Evolutionary conservation across 2,329 filamentous ascomycete genomes (phyloP).

Genomic region (Epichloe aotearoae): DNA sequence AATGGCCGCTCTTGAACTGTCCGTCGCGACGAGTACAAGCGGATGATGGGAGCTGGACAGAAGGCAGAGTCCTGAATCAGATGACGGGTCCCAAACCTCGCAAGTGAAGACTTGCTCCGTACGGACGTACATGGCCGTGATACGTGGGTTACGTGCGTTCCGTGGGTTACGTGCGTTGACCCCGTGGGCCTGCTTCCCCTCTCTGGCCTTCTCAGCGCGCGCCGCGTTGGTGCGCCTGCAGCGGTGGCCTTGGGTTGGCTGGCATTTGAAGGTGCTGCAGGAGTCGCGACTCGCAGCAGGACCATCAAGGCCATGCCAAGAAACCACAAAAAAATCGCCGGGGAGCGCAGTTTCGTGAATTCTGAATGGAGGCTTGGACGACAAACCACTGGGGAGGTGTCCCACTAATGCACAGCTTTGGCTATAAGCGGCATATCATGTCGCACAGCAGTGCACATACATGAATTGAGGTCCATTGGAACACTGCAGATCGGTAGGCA

Average conservation of each 20-base stretch:
- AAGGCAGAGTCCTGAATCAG: neutral
- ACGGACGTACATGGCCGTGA: neutral
- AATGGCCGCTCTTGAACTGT: neutral
- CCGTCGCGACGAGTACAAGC: neutral
- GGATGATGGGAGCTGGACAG: neutral
- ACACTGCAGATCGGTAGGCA: neutral
- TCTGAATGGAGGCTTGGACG: neutral
- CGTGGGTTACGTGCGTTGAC: constrained; percentile 2
- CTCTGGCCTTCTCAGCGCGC: constrained; percentile 3
- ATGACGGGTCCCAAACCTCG: neutral
- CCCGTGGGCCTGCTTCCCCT: constrained; percentile 5
- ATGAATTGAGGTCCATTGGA: neutral
- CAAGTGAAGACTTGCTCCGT: neutral
- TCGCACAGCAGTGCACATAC: neutral
- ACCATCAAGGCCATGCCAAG: neutral
- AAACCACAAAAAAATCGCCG: too few relatives aligned
- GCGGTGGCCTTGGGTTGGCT: constrained; percentile 5
- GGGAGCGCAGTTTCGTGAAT: too few relatives aligned
- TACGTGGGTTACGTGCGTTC: constrained; percentile 4
- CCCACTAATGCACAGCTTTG: neutral
- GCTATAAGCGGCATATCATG: neutral
- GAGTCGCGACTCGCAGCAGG: constrained; percentile 5
- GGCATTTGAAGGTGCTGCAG: constrained; percentile 7
- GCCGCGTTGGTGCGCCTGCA: constrained; percentile 4
- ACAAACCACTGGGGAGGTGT: neutral